Evolutionary conservation across 768 basidiomycete genomes (phyloP).

Genomic region (Leccinum rimulosum): DNA sequence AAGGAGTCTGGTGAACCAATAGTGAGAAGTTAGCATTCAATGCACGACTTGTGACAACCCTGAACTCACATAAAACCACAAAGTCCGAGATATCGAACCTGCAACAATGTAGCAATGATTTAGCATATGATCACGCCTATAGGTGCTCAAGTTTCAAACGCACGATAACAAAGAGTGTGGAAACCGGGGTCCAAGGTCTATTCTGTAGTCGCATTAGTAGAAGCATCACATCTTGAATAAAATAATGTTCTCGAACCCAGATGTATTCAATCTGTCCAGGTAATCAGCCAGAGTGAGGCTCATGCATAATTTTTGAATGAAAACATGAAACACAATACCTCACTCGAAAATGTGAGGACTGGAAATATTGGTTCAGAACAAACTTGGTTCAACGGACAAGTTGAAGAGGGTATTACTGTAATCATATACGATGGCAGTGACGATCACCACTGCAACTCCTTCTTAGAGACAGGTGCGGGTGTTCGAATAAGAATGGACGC

Average conservation of each 20-base stretch:
- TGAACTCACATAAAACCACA: not conserved
- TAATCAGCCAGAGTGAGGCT: not conserved
- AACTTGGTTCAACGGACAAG: no score
- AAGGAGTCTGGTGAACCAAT: not conserved
- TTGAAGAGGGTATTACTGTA: no score
- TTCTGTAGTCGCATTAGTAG: not conserved
- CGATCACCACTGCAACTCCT: no score
- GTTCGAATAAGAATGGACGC: no score
- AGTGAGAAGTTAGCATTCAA: no score
- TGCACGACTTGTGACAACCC: not conserved
- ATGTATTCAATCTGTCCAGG: not conserved
- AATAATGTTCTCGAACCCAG: not conserved
- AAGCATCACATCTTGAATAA: not conserved
- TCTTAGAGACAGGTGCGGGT: no score
- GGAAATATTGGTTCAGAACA: not conserved
- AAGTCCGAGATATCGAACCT: not conserved
- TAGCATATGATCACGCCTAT: not conserved
- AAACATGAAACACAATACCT: no score
- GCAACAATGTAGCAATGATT: not conserved
- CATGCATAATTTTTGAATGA: no score
- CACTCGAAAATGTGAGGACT: no score
- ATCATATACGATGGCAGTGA: no score
- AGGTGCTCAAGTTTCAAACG: no score
- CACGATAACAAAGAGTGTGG: not conserved
- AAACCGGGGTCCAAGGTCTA: not conserved